Evolutionary conservation across 1,284 basidiomycete genomes (phyloP), one percentile per base, ranked within the genome.

Genomic region (Athelia sp.): DNA sequence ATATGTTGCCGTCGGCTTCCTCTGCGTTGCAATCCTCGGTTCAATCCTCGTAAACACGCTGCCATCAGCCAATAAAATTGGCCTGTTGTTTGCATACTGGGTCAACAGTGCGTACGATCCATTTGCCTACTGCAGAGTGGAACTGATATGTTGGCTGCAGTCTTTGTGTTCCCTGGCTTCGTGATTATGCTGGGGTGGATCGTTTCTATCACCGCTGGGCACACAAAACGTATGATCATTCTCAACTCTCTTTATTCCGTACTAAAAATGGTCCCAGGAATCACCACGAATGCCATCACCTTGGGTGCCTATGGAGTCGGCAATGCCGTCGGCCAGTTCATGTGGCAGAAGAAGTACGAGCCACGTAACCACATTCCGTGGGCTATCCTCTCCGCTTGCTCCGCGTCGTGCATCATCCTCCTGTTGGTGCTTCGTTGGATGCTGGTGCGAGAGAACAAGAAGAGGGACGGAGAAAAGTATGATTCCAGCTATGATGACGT

Each of bases 281-380:
- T 80, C 6, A 90, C 87, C 2, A 80, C 79, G 13, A 91, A 90
- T 60, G 87, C 84, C 10, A 79, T 90, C 57, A 73, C 90, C 54
- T 74, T 91, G 22, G 72, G 77, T 52, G 81, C 78, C 4, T 91
- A 90, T 62, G 84, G 81, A 40, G 67, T 87, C 35, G 87, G 87
- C 45, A 90, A 91, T 60, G 79, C 86, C 11, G 77, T 70, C 2
- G 79, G 84, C 10, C 85, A 86, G 18, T 83, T 87, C 62, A 87
- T 88, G 82, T 90, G 87, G 87, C 78, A 86, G 64, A 70, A 73
- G 31, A 62, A 79, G 61, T 88, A 86, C 60, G 70, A 74, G 49
- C 84, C 87, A 53, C 72, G 84, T 42, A 81, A 82, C 54, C 82
- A 79, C 54, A 59, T 87, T 46, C 86, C 86, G 2, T 88, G 85